Evolutionary conservation across 495 filamentous ascomycete genomes (phyloP).

Genomic region (Tuber borchii): DNA sequence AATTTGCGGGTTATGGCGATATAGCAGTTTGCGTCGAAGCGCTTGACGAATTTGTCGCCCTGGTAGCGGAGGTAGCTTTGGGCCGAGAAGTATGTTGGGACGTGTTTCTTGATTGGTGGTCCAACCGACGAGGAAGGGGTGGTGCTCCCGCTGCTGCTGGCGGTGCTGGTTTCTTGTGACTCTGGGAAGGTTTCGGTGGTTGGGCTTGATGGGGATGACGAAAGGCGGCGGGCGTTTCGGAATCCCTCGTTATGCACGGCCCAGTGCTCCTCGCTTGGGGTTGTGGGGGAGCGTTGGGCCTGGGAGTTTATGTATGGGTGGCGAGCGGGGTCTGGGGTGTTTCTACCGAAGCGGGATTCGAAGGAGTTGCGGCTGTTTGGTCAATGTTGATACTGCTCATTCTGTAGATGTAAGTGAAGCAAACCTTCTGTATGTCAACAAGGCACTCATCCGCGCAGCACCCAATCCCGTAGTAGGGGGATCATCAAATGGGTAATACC

Average conservation of each 20-base stretch:
- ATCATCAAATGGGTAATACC: conserved; percentile 79
- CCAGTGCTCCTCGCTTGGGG: conserved; percentile 75
- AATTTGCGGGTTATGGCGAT: conserved; percentile 97
- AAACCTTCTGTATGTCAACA: conserved; percentile 73
- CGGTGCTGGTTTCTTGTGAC: conserved; percentile 1
- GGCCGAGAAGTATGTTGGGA: conserved; percentile 88
- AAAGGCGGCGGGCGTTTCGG: conserved; percentile 47
- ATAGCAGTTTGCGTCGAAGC: conserved; percentile 97
- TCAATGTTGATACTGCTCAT: conserved; percentile 10
- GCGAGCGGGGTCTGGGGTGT: conserved; percentile 76
- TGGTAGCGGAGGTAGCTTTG: conserved; percentile 99
- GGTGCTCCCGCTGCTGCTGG: not conserved
- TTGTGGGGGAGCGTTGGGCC: conserved; percentile 50
- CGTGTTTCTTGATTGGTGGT: conserved; percentile 27
- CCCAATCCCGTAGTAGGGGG: conserved; percentile 81
- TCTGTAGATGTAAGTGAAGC: not conserved
- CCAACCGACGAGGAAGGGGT: not conserved
- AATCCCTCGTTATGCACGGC: conserved; percentile 96
- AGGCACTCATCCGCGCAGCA: conserved; percentile 91
- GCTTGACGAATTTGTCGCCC: conserved; percentile 89
- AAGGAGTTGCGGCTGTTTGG: conserved; percentile 78
- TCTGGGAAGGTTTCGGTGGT: conserved; percentile 8
- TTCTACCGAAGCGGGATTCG: conserved; percentile 87
- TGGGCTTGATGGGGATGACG: conserved; percentile 25
- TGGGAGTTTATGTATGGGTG: conserved; percentile 68